A percentile compares a stretch with the other conserved stretches of the same genome.
Conservation (phyloP, 129 eudicot genomes). For the Helianthus annuus region HanXRQr2.0-SUNRISE NC_035447.2:173576821-173577320, state of each 20-base stretch:
- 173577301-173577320: conserved; percentile 77
- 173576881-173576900: conserved; percentile 47
- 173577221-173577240: conserved; percentile 87
- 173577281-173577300: conserved; percentile 95
- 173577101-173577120: conserved; percentile 75
- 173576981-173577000: conserved; percentile 98
- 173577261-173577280: conserved; percentile 68
- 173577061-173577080: conserved; percentile 72
- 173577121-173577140: conserved; percentile 64
- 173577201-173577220: conserved; percentile 67
- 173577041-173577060: conserved; percentile 81
- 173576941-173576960: conserved; percentile 74
- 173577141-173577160: conserved; percentile 81
- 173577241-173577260: conserved; percentile 61
- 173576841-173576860: conserved; percentile 59
- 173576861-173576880: conserved; percentile 54
- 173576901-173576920: conserved; percentile 72
- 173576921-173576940: conserved; percentile 66
- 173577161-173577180: conserved; percentile 79
- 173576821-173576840: conserved; percentile 60
- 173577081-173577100: conserved; percentile 86
- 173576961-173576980: conserved; percentile 50
- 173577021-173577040: conserved; percentile 29
- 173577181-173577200: conserved; percentile 70
- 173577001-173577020: conserved; percentile 61